Evolutionary conservation across 768 basidiomycete genomes (phyloP), one percentile per base, ranked within the genome.

Genomic region (Lepiota venenata): DNA sequence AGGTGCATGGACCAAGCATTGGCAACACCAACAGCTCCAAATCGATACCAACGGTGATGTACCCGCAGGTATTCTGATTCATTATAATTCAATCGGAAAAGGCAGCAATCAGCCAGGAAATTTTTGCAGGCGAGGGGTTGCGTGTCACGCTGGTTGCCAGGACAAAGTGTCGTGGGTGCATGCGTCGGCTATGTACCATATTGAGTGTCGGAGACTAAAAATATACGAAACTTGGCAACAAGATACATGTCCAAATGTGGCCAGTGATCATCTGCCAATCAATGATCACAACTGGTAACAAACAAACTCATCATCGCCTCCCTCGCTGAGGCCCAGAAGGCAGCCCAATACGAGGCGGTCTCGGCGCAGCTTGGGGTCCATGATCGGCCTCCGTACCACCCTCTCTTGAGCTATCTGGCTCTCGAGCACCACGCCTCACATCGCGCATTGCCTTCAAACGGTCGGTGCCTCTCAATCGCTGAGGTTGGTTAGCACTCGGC

Each of bases 361-460:
- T 58, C 9, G 57, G 40, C 29, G 44, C 47, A 20, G 48, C 20
- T 38, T 56, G 52, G 38, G 48, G 57, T 38, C 56, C 49, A 43
- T 56, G 44, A 49, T 35, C 3, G 20, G 21, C 42, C 36, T 5
- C 21, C 21, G 10, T 18, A 8, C 14, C 16, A 25, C 35, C 11
- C 40, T 50, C 46, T 32, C 8, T 7, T 9, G 54, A 18, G 6
- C 41, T 14, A 27, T 41, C 36, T 37, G 21, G 32, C 18, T 45
- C 51, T 27, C 36, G 49, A 39, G 29, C 70, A 16, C 61, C 64
- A 10, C 78, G 75, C 63, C 75, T 80, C 22, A 75, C 77, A 55
- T 81, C 79, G 18, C 82, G 72, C 18, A 82, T 56, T 16, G 76
- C 77, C 62, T 73, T 79, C 48, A 83, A 64, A 32, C 81, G 74